A percentile compares a stretch with the other conserved stretches of the same genome.
phyloP scores from a whole-genome alignment of 208 protist genomes.

The Leishmania braziliensis region DNA sequence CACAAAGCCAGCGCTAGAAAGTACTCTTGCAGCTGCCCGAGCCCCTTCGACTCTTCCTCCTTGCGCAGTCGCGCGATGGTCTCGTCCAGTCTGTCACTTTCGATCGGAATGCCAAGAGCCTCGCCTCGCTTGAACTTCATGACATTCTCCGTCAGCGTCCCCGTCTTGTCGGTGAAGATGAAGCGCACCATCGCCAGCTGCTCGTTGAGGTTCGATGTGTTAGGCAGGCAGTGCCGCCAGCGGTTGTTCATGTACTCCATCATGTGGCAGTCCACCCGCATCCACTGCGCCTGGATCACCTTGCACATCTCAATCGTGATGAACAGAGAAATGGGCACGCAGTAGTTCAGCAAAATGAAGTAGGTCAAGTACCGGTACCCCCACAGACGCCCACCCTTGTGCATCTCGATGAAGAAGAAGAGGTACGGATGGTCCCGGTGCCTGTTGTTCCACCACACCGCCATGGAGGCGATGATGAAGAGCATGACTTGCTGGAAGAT shows the following conservation, averaged over 20 bases:
- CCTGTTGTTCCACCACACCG: constrained; percentile 55
- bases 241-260: constrained; percentile 75
- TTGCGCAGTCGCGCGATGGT: constrained; percentile 27
- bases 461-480: constrained; percentile 68
- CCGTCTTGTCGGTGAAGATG: constrained; percentile 94
- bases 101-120: constrained; percentile 63
- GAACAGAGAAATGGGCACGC: constrained; percentile 93
- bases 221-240: constrained; percentile 74
- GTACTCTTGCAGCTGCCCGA: constrained; percentile 61
- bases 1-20: constrained; percentile 82
- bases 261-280: constrained; percentile 83
- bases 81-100: constrained; percentile 46
- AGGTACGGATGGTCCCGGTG: constrained; percentile 76
- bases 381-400: constrained; percentile 44
- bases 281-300: constrained; percentile 91
- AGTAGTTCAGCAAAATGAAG: constrained; percentile 90
- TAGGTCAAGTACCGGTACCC: constrained; percentile 85
- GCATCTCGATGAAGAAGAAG: constrained; percentile 54
- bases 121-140: constrained; percentile 88
- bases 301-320: constrained; percentile 93
- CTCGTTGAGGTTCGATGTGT: constrained; percentile 94
- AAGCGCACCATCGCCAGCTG: constrained; percentile 87
- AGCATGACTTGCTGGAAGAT: constrained; percentile 76
- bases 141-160: constrained; percentile 93
- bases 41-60: constrained; percentile 16